Base-by-base conservation (phyloP, 2,329 filamentous ascomycete genomes). In the Penicillium sclerotiorum region DNA sequence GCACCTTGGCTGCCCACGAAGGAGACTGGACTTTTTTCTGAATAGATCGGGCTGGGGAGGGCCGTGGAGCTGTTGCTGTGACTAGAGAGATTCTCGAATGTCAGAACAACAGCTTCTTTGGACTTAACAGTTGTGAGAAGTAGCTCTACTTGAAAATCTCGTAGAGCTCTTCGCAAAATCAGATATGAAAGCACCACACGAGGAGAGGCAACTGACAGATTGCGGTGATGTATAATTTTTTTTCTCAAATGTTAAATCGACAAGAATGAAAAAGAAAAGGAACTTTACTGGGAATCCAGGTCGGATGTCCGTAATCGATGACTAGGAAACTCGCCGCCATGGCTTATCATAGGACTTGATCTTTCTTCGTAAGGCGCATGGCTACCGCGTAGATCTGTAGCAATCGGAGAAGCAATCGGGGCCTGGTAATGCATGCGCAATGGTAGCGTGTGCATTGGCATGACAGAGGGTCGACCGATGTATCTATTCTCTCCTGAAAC, bases 251-350 rank as follows among this genome's bases (percentile, higher is more conserved):
- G n/a, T 58, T 41, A 35, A 52, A 36, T 58, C 50, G 49, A 55
- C 17, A 55, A 38, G 30, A 55, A 52, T 37, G 28, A 49, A 53
- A n/a, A 45, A 46, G 57, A 59, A 43, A 45, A 47, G 55, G 58
- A 48, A 58, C 57, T 61, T 66, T 68, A 68, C 66, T 65, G 63
- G 50, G 65, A 68, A 40, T 68, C 66, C 56, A 63, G 46, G 50
- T 69, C 66, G 53, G 60, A 60, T 42, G 59, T 49, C 46, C 60
- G 60, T 45, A 55, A 53, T 21, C 33, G 50, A 47, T 62, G 60
- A 50, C 58, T 52, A 44, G 60, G 55, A 44, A 59, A 63, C 20
- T 59, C 61, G 37, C 60, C 58, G 32, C 57, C 49, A 44, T 59
- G 57, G 48, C 44, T 51, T 35, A 49, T 18, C 22, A 50, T 47